Percentiles rank a stretch among this genome's conserved stretches.
These are phyloP conservation scores for Sphagnum contortum DNA, from an alignment of 225 moss, liverwort and hornwort species.

Conservation along the genomic window DNA sequence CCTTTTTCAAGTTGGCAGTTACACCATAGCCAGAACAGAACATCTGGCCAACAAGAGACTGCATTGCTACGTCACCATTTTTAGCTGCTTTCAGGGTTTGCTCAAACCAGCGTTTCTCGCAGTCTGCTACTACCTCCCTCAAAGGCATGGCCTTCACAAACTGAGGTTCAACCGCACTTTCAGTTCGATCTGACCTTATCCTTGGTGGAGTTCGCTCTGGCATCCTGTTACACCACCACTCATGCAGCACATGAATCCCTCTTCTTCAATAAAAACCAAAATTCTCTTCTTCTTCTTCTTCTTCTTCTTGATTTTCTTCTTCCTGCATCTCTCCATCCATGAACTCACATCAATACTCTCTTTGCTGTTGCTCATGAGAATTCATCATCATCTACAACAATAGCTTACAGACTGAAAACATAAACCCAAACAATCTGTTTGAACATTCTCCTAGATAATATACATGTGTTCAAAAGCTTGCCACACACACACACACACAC, in stretches of 20 bases:
- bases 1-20: conserved; percentile 70
- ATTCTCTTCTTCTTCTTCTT: neutral
- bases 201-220: conserved; percentile 52
- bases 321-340: neutral
- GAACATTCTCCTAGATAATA: too few relatives aligned
- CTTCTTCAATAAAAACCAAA: too few relatives aligned
- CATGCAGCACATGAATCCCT: neutral
- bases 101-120: conserved; percentile 92
- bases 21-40: conserved; percentile 90
- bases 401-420: too few relatives aligned
- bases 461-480: too few relatives aligned
- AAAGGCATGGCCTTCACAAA: conserved; percentile 52
- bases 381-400: too few relatives aligned
- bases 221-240: conserved; percentile 23
- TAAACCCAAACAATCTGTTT: too few relatives aligned
- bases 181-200: conserved; percentile 21
- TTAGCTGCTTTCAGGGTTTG: conserved; percentile 78
- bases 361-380: neutral
- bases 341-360: neutral
- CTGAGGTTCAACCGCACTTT: conserved; percentile 22
- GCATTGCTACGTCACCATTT: conserved; percentile 70
- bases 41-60: conserved; percentile 95
- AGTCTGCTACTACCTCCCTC: conserved; percentile 84
- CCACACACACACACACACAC: too few relatives aligned
- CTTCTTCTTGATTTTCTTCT: neutral